These are phyloP conservation scores for Takakia lepidozioides DNA, from an alignment of 225 moss, liverwort and hornwort genomes.

Conservation along the genomic window DNA sequence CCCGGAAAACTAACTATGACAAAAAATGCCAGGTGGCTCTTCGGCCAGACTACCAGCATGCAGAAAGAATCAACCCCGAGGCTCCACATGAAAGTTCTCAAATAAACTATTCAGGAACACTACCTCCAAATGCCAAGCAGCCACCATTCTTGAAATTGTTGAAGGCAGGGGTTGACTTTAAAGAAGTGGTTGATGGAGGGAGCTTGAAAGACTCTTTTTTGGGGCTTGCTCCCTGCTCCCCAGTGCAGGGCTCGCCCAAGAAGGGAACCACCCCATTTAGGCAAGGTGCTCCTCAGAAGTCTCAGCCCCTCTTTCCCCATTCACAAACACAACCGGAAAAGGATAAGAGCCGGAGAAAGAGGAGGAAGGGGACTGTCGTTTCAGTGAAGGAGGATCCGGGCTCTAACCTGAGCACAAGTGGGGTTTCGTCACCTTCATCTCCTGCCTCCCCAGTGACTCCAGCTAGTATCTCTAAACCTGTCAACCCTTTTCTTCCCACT, in stretches of 20 bases:
- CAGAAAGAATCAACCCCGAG: conserved; percentile 51
- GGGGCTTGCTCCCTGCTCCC: conserved; percentile 21
- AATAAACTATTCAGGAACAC: conserved; percentile 17
- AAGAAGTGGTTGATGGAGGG: conserved; percentile 35
- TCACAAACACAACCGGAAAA: conserved; percentile 37
- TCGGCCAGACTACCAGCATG: conserved; percentile 27
- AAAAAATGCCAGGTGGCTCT: conserved; percentile 41
- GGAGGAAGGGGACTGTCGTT: conserved; percentile 33
- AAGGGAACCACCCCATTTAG: conserved; percentile 31
- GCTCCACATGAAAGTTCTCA: conserved; percentile 18
- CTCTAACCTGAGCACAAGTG: conserved; percentile 39
- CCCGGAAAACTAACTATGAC: conserved; percentile 49
- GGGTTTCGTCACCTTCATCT: conserved; percentile 64
- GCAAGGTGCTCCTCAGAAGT: conserved; percentile 38
- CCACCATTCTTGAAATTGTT: conserved; percentile 45
- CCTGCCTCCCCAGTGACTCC: conserved; percentile 86
- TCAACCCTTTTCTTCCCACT: conserved; percentile 49
- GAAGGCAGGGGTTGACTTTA: conserved; percentile 23
- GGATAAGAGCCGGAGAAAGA: conserved; percentile 60
- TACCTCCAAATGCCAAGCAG: conserved; percentile 45
- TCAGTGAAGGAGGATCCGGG: conserved; percentile 36
- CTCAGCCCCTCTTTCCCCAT: conserved; percentile 24
- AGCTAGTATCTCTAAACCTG: conserved; percentile 47
- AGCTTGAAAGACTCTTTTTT: too few relatives aligned
- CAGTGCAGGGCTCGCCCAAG: conserved; percentile 27